Evolutionary conservation across 225 moss, liverwort and hornwort species (phyloP).

Genomic region (Pleurozium schreberi): DNA sequence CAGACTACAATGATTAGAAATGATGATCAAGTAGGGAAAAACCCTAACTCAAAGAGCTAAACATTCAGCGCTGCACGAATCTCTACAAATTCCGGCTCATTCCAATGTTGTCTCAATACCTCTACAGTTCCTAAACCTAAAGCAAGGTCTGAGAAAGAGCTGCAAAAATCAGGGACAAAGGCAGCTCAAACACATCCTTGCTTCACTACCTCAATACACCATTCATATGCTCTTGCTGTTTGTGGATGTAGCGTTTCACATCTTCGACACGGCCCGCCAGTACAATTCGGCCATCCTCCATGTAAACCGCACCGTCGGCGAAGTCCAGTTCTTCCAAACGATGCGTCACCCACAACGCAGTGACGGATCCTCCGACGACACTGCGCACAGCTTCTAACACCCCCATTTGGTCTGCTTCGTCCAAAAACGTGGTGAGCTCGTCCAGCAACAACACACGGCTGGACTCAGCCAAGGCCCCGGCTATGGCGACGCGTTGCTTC

Average conservation of each 20-base stretch:
- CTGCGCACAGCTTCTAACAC: conserved; percentile 80
- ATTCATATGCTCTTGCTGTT: conserved; percentile 34
- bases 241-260: conserved; percentile 46
- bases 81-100: not conserved
- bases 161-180: not conserved
- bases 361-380: conserved; percentile 76
- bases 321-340: conserved; percentile 84
- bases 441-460: conserved; percentile 78
- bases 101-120: not conserved
- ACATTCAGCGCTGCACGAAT: not conserved
- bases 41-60: not conserved
- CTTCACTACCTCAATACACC: conserved; percentile 14
- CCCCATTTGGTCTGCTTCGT: conserved; percentile 70
- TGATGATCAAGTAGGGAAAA: not conserved
- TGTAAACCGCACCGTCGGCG: conserved; percentile 93
- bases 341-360: conserved; percentile 95
- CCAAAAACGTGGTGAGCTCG: conserved; percentile 95
- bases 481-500: conserved; percentile 93
- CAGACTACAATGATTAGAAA: not conserved
- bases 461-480: conserved; percentile 89
- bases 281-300: conserved; percentile 86
- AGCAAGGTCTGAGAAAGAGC: not conserved
- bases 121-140: not conserved
- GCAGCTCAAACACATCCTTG: not conserved
- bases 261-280: conserved; percentile 57